These are phyloP conservation scores for Croton laevigatus DNA, from an alignment of 441 rosid species.

Conservation along the genomic window DNA sequence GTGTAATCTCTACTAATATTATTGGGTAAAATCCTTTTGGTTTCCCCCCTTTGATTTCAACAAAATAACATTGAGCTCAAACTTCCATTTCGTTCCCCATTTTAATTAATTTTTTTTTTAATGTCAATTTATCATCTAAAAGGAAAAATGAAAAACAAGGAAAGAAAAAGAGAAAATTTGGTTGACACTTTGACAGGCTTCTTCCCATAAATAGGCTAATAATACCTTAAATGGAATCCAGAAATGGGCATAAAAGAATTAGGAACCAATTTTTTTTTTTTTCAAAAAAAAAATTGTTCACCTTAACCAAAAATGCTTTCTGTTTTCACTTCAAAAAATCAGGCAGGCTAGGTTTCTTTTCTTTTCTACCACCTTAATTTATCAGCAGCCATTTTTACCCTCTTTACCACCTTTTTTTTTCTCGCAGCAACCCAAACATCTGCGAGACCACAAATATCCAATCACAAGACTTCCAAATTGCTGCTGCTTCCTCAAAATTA, in stretches of 20 bases:
- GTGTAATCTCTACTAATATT: no score
- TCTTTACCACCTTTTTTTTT: not conserved
- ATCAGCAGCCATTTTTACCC: not conserved
- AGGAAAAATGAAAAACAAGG: not conserved
- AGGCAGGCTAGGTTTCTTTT: not conserved
- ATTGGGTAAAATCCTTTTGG: no score
- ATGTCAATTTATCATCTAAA: not conserved
- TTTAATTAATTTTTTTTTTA: not conserved
- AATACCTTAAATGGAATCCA: not conserved
- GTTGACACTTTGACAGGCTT: not conserved
- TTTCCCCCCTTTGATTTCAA: not conserved
- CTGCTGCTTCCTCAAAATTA: not conserved
- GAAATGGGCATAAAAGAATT: not conserved
- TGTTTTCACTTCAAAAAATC: not conserved
- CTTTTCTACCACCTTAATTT: not conserved
- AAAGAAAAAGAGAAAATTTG: not conserved
- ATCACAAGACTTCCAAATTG: not conserved
- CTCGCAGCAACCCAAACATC: no score
- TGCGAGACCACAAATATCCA: not conserved
- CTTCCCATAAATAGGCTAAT: not conserved
- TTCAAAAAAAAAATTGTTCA: no score
- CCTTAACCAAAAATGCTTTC: not conserved
- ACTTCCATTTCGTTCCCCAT: no score
- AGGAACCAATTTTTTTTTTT: not conserved
- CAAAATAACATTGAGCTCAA: constrained; percentile 1